Evolutionary conservation across 345 rosid species (phyloP), one percentile per base, ranked within the genome.

Genomic region (Populus alba): DNA sequence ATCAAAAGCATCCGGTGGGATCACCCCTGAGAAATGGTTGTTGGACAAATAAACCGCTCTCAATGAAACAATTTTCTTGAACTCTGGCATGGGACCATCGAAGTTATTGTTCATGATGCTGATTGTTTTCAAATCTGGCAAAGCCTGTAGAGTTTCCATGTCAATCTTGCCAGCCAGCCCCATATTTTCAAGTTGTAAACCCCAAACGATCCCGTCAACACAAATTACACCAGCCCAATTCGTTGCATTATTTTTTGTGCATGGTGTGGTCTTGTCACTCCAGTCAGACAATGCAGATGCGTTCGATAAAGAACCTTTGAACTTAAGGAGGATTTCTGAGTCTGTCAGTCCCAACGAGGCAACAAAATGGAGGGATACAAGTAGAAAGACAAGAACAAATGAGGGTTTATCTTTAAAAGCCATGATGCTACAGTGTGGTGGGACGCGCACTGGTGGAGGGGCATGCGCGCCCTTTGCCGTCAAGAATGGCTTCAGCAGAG

Each of bases 171-270:
- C 97, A 3, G 71, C 61, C 6, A 96, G 82, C 23, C 89, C 93
- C 87, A 82, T 80, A 5, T 86, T 80, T 83, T 94, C 97, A 66
- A 96, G 87, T 17, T 77, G 81, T 47, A 96, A 51, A n/a, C 98
- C 95, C 94, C 87, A 87, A 55, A 96, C 74, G 22, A 27, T 47
- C 53, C 82, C 89, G 0, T 75, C 55, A 11, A 37, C 22, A 72
- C 99, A 96, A 49, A 87, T 71, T 37, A 91, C 88, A 37, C 97
- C 97, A 11, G 0, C 76, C 99, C 99, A 96, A 27, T 81, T 86
- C 6, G 89, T 11, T 8, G 65, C 75, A 7, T 66, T 86, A 4
- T 18, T 3, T 27, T 70, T 39, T 6, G 72, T 3, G 76, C 99
- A 94, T 0, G 91, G 87, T 1, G 74, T 57, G 4, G 6, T 73